Conservation (phyloP, 768 basidiomycete genomes). For the Tubosaeta sp. region DNA sequence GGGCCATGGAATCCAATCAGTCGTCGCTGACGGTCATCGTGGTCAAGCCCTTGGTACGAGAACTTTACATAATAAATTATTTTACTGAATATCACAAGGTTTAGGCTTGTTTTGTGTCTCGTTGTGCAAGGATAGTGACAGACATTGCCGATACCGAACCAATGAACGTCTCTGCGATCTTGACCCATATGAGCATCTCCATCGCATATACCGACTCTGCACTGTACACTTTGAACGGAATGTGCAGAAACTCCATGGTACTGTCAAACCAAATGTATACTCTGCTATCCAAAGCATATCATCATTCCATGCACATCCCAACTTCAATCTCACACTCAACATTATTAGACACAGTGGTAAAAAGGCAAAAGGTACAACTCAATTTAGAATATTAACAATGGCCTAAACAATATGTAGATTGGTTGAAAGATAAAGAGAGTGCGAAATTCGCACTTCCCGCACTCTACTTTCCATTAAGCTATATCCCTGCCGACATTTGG, state of each 20-base stretch:
- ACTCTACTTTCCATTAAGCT: constrained; percentile 1
- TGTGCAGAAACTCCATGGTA: neutral
- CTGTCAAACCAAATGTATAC: neutral
- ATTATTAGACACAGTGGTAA: neutral
- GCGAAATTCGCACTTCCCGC: neutral
- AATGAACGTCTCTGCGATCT: neutral
- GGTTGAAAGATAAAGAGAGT: constrained; percentile 6
- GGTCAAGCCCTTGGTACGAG: constrained; percentile 3
- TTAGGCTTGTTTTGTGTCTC: too few relatives aligned
- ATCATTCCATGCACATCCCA: constrained; percentile 2
- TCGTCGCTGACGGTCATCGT: constrained; percentile 3
- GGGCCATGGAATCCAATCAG: neutral
- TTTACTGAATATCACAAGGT: too few relatives aligned
- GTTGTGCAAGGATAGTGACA: too few relatives aligned
- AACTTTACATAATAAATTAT: too few relatives aligned
- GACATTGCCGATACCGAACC: too few relatives aligned
- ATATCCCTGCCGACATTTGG: constrained; percentile 4
- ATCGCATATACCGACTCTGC: neutral
- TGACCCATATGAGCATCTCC: neutral
- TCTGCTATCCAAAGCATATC: constrained; percentile 4
- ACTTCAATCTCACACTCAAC: neutral
- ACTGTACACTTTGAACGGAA: neutral
- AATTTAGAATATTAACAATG: too few relatives aligned
- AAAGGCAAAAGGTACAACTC: constrained; percentile 3
- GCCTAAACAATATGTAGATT: neutral